These are phyloP conservation scores for Pneumocystis jirovecii DNA, from an alignment of 1,139 yeast species.

Conservation along the genomic window DNA sequence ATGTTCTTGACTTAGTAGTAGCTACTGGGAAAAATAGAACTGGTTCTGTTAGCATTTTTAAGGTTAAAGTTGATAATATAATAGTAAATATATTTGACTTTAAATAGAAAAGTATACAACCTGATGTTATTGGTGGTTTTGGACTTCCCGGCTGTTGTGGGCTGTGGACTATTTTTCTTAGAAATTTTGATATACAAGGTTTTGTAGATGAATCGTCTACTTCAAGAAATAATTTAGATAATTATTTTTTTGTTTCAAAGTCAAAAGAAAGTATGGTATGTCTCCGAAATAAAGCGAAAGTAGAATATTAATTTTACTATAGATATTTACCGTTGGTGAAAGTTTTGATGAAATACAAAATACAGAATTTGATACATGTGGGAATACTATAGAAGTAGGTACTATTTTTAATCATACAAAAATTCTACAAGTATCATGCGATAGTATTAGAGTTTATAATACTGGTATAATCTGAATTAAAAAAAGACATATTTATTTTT, in stretches of 20 bases:
- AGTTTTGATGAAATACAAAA: constrained; percentile 51
- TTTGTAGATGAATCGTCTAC: neutral
- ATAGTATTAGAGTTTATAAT: constrained; percentile 50
- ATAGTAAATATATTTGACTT: neutral
- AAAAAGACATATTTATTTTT: constrained; percentile 17
- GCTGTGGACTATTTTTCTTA: constrained; percentile 23
- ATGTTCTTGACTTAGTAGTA: neutral
- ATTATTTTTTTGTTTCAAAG: constrained; percentile 51
- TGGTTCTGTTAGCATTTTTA: neutral
- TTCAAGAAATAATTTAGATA: constrained; percentile 26
- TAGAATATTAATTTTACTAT: neutral
- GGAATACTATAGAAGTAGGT: constrained; percentile 52
- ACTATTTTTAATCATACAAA: constrained; percentile 44
- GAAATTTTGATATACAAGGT: neutral
- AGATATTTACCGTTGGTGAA: constrained; percentile 44
- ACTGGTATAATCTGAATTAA: constrained; percentile 37
- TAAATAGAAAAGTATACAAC: constrained; percentile 19
- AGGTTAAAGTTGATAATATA: neutral
- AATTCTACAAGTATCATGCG: constrained; percentile 61
- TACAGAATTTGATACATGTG: constrained; percentile 49
- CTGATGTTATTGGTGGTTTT: constrained; percentile 59
- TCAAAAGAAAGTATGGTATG: constrained; percentile 44
- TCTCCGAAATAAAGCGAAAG: neutral
- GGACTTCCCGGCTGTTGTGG: constrained; percentile 36
- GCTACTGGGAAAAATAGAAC: neutral